These are phyloP conservation scores for Chlorella sp. DNA, from an alignment of 139 green algal species.

Conservation along the genomic window DNA sequence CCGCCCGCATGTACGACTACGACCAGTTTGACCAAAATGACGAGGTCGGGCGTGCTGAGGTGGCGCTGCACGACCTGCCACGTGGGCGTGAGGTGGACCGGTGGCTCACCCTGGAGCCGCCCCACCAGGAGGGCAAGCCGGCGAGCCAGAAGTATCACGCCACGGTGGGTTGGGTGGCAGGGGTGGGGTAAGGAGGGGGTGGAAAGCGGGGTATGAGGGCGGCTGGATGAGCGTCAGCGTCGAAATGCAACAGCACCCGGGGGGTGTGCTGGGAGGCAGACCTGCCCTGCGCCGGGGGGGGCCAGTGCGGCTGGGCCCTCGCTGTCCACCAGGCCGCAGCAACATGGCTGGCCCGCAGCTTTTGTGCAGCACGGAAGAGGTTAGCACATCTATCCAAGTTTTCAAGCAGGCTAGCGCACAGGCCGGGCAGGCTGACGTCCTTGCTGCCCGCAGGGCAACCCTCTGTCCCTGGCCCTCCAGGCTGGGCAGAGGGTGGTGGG, in stretches of 20 bases:
- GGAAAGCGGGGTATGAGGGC: no score
- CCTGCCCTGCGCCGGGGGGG: no score
- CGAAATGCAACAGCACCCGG: no score
- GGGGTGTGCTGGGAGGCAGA: no score
- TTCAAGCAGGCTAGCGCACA: neutral
- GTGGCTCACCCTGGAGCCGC: constrained; percentile 2
- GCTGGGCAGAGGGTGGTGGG: constrained; percentile 22
- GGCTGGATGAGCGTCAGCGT: no score
- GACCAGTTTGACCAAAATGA: constrained; percentile 18
- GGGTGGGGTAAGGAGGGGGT: neutral
- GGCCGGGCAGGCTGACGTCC: no score
- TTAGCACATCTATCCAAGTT: neutral
- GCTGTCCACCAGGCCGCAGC: no score
- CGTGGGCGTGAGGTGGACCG: neutral
- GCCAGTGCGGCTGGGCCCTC: no score
- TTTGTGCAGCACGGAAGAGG: neutral
- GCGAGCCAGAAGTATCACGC: neutral
- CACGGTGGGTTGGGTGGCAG: neutral
- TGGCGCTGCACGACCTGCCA: constrained; percentile 9
- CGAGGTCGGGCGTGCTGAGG: constrained; percentile 14
- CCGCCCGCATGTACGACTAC: neutral
- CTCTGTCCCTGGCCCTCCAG: neutral
- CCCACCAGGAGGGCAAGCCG: constrained; percentile 16
- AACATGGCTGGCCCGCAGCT: no score
- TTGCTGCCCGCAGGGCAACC: constrained; percentile 8